Base-by-base conservation (phyloP, 257 asterid genomes). In the Mentha longifolia region DNA sequence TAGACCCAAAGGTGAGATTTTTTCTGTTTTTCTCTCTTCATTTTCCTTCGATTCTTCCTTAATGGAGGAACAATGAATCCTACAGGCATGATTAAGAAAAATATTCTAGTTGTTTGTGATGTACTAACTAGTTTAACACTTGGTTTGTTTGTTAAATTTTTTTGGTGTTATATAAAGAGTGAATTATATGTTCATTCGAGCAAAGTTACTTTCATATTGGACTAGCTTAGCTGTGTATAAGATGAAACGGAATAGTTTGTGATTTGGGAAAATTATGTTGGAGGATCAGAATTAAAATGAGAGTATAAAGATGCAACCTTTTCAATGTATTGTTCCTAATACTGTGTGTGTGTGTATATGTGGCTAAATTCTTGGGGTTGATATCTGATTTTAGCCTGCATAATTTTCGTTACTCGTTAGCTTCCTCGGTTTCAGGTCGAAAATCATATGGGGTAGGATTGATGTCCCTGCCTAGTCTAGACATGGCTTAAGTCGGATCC, bases 1-100 rank as follows among this genome's bases (percentile, higher is more conserved):
- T 79, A 74, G 71, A 87, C 65, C 73, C 84, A 74, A 80, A 61
- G 88, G 96, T 91, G 72, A 80, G 86, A 54, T 55, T 28, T 74
- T 22, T 42, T 35, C 51, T 35, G 14, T 39, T 37, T 33, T 46
- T 55, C 14, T 16, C 33, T 41, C 56, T 42, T 16, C 17, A 11
- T 33, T 25, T 25, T 39, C 8, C 55, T 19, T 22, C 37, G 31
- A 5, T 47, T 70, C 13, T 50, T 47, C 42, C 7, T 13, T 11
- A 22, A 37, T 59, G 68, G 47, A 67, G 25, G 25, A 7, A 15
- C 59, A 64, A 31, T 67, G 41, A 77, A 28, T 63, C 31, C 20
- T 22, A 13, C 7, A 43, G 14, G 65, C 61, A 22, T 55, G 30
- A n/a, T 55, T 47, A 46, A 49, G 59, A 45, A 43, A 11, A 17